phyloP scores from a whole-genome alignment of 305 asterid genomes.

The Fraxinus sp. region DNA sequence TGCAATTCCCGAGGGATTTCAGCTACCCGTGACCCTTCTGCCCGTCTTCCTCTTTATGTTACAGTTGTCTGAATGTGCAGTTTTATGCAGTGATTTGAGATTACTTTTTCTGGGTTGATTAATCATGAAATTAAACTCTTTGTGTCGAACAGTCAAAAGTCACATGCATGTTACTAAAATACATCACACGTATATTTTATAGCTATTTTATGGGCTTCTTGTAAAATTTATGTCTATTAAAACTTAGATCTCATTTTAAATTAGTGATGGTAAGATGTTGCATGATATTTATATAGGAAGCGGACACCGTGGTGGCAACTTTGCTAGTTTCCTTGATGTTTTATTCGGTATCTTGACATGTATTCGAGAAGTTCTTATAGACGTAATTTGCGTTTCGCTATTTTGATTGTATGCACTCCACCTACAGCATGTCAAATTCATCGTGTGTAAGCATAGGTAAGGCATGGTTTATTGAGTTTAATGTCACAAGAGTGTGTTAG shows the following conservation, averaged over 20 bases:
- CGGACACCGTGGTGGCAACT: not conserved
- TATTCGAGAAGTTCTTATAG: not conserved
- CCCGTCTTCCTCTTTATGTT: not conserved
- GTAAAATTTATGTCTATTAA: not conserved
- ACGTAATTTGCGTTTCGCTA: not conserved
- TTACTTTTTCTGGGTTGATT: not conserved
- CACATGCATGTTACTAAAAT: not conserved
- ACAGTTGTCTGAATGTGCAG: not conserved
- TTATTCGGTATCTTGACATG: not conserved
- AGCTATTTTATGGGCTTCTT: not conserved
- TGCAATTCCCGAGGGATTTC: slow-evolving; percentile 15
- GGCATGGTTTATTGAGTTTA: not conserved
- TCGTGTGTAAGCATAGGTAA: not conserved
- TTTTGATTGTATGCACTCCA: not conserved
- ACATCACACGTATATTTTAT: not conserved
- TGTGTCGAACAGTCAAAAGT: not conserved
- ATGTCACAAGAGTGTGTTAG: not conserved
- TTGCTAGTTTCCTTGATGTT: not conserved
- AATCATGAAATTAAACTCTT: not conserved
- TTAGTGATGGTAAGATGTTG: not conserved
- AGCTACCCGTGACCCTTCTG: slow-evolving; percentile 14
- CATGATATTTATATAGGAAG: not conserved
- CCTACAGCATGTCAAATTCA: not conserved
- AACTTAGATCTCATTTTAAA: not conserved
- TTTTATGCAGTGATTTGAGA: not conserved